phyloP scores from a whole-genome alignment of 257 asterid species.

The Eucommia ulmoides region DNA sequence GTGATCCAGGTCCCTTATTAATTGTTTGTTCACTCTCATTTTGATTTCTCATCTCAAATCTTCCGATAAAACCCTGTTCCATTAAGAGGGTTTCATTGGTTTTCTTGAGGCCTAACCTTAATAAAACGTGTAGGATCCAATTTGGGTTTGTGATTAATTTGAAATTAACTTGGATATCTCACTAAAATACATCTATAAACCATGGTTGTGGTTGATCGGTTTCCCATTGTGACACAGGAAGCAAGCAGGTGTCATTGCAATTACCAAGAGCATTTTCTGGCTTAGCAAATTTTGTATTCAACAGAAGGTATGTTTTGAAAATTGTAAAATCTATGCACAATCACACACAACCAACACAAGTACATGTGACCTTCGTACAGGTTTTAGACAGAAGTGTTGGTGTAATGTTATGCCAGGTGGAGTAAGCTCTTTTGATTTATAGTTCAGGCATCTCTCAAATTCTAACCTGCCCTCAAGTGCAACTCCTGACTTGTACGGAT shows the following conservation, averaged over 20 bases:
- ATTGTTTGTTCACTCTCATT: no score
- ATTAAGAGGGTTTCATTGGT: background rate
- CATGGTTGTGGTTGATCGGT: background rate
- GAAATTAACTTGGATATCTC: background rate
- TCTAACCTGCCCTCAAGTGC: no score
- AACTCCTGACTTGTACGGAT: no score
- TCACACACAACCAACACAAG: no score
- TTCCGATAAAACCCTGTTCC: background rate
- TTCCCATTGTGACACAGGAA: conserved; percentile 32
- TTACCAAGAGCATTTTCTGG: conserved; percentile 57
- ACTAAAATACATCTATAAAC: background rate
- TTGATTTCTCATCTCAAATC: background rate
- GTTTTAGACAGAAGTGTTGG: no score
- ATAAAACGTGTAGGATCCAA: background rate
- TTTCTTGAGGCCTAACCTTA: background rate
- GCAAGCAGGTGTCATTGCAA: conserved; percentile 44
- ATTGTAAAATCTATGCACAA: no score
- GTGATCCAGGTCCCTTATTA: conserved; percentile 33
- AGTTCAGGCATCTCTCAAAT: no score
- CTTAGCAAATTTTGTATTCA: conserved; percentile 50
- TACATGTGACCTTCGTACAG: no score
- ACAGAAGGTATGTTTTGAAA: conserved; percentile 70
- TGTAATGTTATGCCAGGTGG: no score
- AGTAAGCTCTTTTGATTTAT: no score
- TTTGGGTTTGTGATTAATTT: background rate